Evolutionary conservation across 1,284 basidiomycete genomes (phyloP), one percentile per base, ranked within the genome.

Genomic region (Exobasidium cylindrosporum): DNA sequence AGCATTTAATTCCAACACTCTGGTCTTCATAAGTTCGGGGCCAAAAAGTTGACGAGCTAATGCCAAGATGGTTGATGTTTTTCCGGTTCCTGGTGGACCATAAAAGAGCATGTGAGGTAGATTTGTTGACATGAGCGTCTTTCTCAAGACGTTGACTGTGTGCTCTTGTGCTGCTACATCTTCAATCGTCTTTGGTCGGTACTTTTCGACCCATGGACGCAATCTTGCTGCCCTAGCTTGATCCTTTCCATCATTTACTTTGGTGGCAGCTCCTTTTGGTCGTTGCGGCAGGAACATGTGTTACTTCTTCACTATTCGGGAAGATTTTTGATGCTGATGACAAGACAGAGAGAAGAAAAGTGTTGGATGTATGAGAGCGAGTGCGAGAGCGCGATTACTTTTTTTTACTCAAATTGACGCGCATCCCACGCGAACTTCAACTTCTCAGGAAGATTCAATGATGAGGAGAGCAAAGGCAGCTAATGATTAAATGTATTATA

Each of bases 31-130:
- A 75, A 97, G 89, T 70, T 97, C 95, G 57, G 95, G 96, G 10
- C 96, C 96, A 78, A 95, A 99, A 17, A 99, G 85, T 81, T 98
- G 93, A 54, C 94, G 84, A 47, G 96, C 85, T 44, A 99, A 84
- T 13, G 96, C 96, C 14, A 99, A 87, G 72, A 99, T 98, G 0
- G 96, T 97, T 43, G 92, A 96, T 14, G 96, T 99, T 82, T 99
- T 99, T 54, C 96, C 96, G 5, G 96, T 98, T 30, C 96, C 96
- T 7, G 96, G 96, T 21, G 96, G 96, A 0, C 96, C 96, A 73
- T 99, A 99, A 84, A 99, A 98, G 56, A 99, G 84, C 95, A 98
- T 98, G 79, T 99, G 96, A 1, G 96, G 95, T 52, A 99, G 85
- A 82, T 99, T 98, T 44, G 91, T 89, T 21, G 91, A 94, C 1